Conservation (phyloP, 2,329 filamentous ascomycete species). For the Arthrobotrys pseudoclavata region DNA sequence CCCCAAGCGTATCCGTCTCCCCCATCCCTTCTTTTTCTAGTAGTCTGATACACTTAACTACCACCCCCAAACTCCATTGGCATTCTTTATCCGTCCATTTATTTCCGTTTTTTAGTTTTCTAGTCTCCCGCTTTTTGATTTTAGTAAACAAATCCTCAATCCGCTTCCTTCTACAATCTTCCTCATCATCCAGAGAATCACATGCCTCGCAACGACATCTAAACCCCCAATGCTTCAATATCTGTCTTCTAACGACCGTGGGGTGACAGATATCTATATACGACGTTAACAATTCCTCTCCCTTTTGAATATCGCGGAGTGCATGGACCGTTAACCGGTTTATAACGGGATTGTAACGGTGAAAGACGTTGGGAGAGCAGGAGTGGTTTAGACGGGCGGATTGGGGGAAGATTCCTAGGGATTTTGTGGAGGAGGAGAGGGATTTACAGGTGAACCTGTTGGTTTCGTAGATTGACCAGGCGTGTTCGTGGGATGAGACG, state of each 20-base stretch:
- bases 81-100: slow-evolving; percentile 32
- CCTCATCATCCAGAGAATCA: slow-evolving; percentile 32
- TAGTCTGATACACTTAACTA: slow-evolving; percentile 26
- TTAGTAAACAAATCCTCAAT: slow-evolving; percentile 34
- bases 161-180: slow-evolving; percentile 44
- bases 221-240: slow-evolving; percentile 55
- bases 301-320: slow-evolving; percentile 61
- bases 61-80: slow-evolving; percentile 14
- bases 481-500: slow-evolving; percentile 36
- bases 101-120: slow-evolving; percentile 4
- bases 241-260: slow-evolving; percentile 18
- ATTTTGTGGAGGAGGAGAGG: not conserved
- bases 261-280: slow-evolving; percentile 61
- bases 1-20: slow-evolving; percentile 52
- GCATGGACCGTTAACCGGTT: slow-evolving; percentile 62
- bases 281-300: slow-evolving; percentile 63
- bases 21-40: slow-evolving; percentile 52
- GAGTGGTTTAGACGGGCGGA: slow-evolving; percentile 64
- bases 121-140: slow-evolving; percentile 32
- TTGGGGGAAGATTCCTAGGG: slow-evolving; percentile 62
- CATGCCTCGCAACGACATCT: slow-evolving; percentile 44
- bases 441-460: slow-evolving; percentile 57
- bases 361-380: slow-evolving; percentile 63
- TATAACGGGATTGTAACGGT: slow-evolving; percentile 62
- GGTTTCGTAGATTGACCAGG: slow-evolving; percentile 59